Conservation (phyloP, 768 basidiomycete species). For the Gyrodon lividus region DNA sequence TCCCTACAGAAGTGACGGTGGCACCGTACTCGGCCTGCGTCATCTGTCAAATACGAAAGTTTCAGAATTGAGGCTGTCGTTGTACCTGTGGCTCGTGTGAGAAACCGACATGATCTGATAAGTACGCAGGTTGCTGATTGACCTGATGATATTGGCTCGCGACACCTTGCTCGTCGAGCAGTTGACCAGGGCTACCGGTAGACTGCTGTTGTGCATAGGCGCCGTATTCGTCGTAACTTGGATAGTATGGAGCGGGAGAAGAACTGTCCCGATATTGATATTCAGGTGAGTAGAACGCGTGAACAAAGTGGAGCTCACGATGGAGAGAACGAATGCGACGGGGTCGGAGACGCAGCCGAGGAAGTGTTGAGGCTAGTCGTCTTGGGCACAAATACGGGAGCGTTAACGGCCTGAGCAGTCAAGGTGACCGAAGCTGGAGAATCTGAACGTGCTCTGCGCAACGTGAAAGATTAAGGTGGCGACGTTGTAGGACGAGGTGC, state of each 20-base stretch:
- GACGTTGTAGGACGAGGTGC: neutral
- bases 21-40: conserved; percentile 34
- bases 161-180: conserved; percentile 16
- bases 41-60: neutral
- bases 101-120: conserved; percentile 21
- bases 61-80: neutral
- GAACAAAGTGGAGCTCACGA: conserved; percentile 19
- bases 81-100: neutral
- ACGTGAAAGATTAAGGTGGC: conserved; percentile 5
- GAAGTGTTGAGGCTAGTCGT: conserved; percentile 50
- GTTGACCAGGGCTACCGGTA: conserved; percentile 5
- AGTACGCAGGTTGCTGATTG: conserved; percentile 20
- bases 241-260: conserved; percentile 29
- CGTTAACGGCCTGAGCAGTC: conserved; percentile 72
- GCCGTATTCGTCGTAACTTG: conserved; percentile 41
- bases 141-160: conserved; percentile 22
- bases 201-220: conserved; percentile 19
- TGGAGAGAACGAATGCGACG: conserved; percentile 30
- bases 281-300: conserved; percentile 7
- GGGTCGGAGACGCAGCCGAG: conserved; percentile 30
- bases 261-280: conserved; percentile 16
- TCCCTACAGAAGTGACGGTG: conserved; percentile 18
- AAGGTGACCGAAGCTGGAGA: conserved; percentile 42
- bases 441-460: conserved; percentile 39
- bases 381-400: conserved; percentile 84